These are phyloP conservation scores for Dactylellina parvicollis DNA, from an alignment of 2,329 filamentous ascomycete genomes.

Conservation along the genomic window DNA sequence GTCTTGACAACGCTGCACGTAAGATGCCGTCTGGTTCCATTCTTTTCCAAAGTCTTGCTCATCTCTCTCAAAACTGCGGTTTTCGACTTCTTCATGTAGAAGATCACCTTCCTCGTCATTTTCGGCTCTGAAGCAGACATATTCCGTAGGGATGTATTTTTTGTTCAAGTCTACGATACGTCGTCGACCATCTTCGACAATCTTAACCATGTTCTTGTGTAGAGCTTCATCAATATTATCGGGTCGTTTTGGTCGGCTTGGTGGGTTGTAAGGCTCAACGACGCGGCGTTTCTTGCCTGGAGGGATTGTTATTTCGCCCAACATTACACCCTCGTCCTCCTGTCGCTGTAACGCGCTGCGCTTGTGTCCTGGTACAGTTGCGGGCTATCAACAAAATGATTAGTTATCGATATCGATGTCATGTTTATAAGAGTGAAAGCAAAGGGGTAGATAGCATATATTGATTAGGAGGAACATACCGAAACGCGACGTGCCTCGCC, in stretches of 20 bases:
- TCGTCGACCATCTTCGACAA: slow-evolving; percentile 10
- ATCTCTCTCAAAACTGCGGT: slow-evolving; percentile 28
- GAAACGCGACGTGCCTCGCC: slow-evolving; percentile 28
- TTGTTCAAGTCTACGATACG: slow-evolving; percentile 13
- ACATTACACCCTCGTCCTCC: slow-evolving; percentile 31
- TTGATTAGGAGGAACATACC: slow-evolving; percentile 13
- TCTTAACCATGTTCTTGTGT: slow-evolving; percentile 11
- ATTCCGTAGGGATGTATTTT: slow-evolving; percentile 19
- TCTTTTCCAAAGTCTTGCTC: slow-evolving; percentile 10
- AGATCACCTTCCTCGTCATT: background rate
- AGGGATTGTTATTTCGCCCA: background rate
- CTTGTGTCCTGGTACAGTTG: slow-evolving; percentile 31
- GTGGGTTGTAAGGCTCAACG: slow-evolving; percentile 15
- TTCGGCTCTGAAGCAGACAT: slow-evolving; percentile 19
- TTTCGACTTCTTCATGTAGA: slow-evolving; percentile 1
- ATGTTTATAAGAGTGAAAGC: background rate
- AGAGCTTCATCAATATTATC: slow-evolving; percentile 18
- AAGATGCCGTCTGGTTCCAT: slow-evolving; percentile 12
- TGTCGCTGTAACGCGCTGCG: slow-evolving; percentile 34
- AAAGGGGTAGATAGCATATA: background rate
- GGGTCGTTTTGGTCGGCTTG: slow-evolving; percentile 22
- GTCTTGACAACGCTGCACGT: slow-evolving; percentile 27
- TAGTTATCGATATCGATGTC: slow-evolving; percentile 1
- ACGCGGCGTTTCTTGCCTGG: slow-evolving; percentile 29
- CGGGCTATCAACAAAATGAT: slow-evolving; percentile 24